phyloP scores from a whole-genome alignment of 768 basidiomycete species.

The Asterophora lycoperdoides region DNA sequence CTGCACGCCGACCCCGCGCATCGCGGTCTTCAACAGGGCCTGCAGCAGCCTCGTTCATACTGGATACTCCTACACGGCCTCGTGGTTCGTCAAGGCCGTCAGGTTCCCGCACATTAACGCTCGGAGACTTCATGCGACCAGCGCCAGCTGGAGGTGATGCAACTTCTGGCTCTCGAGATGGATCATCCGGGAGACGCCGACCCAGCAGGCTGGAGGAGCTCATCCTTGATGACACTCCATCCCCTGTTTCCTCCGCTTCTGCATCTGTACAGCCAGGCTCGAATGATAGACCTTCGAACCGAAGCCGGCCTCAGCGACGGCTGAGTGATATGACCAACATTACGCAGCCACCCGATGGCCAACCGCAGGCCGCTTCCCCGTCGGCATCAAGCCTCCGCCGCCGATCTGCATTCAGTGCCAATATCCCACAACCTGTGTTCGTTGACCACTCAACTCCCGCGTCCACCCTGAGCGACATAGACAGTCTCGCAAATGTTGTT shows the following conservation, averaged over 20 bases:
- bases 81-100: not conserved
- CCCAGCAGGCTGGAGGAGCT: slow-evolving; percentile 1
- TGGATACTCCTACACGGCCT: not conserved
- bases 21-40: not conserved
- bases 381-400: not conserved
- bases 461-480: too few relatives aligned
- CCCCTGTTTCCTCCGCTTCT: not conserved
- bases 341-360: not conserved
- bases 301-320: not conserved
- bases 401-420: slow-evolving; percentile 1
- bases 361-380: not conserved
- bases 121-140: too few relatives aligned
- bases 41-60: not conserved
- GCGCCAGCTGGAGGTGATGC: too few relatives aligned
- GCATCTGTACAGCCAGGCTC: not conserved
- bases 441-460: too few relatives aligned
- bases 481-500: too few relatives aligned
- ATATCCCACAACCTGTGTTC: too few relatives aligned
- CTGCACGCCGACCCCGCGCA: not conserved
- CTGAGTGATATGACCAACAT: slow-evolving; percentile 1
- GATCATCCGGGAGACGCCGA: not conserved
- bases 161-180: too few relatives aligned
- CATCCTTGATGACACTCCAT: not conserved
- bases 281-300: too few relatives aligned
- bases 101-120: too few relatives aligned